Percentiles rank a stretch among this genome's conserved stretches.
Evolutionary conservation across 2,329 filamentous ascomycete genomes (phyloP).

Genomic region (Verticillium tricorpus): DNA sequence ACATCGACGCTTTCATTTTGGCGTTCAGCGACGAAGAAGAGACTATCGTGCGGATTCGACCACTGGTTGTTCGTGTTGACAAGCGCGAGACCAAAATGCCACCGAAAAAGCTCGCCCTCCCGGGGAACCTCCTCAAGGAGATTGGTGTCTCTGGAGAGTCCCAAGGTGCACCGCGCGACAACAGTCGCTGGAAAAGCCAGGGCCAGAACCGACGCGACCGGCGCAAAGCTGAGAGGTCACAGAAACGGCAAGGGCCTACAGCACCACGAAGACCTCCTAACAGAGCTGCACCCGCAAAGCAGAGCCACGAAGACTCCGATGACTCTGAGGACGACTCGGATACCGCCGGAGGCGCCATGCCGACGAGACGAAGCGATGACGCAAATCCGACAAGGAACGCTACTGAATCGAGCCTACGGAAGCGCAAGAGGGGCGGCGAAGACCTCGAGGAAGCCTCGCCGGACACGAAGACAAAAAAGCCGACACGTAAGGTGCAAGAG

Average conservation of each 20-base stretch:
- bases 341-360: not conserved
- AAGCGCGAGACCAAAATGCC: constrained; percentile 16
- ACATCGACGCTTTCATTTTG: not conserved
- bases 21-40: too few relatives aligned
- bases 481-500: constrained; percentile 40
- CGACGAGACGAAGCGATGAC: constrained; percentile 1
- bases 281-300: not conserved
- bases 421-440: constrained; percentile 12
- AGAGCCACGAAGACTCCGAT: constrained; percentile 15
- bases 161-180: constrained; percentile 3
- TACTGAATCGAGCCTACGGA: constrained; percentile 4
- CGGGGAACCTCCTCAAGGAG: constrained; percentile 37
- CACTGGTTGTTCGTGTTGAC: not conserved
- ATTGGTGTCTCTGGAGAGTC: constrained; percentile 22
- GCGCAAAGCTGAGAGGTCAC: constrained; percentile 59
- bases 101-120: constrained; percentile 34
- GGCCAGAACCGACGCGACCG: constrained; percentile 54
- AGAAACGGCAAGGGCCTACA: constrained; percentile 33
- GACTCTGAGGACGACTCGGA: constrained; percentile 19
- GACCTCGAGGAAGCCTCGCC: constrained; percentile 8
- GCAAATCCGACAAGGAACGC: not conserved
- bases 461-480: constrained; percentile 24
- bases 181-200: constrained; percentile 11
- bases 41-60: not conserved
- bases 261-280: not conserved